phyloP scores from a whole-genome alignment of 2,329 filamentous ascomycete genomes.

The Orbilia ellipsospora region DNA sequence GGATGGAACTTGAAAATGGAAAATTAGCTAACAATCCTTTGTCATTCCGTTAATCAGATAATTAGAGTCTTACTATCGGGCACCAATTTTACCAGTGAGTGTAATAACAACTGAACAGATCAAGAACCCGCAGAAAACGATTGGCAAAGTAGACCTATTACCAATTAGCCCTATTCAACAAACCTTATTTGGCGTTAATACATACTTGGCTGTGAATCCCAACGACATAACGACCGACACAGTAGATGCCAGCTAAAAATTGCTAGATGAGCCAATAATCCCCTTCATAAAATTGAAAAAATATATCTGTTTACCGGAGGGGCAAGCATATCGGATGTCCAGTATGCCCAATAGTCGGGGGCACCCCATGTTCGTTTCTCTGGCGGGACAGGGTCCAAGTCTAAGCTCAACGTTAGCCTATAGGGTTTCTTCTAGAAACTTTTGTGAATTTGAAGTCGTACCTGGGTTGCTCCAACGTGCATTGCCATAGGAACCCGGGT shows the following conservation, averaged over 20 bases:
- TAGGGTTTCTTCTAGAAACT: background rate
- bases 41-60: background rate
- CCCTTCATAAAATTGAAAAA: background rate
- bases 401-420: conserved; percentile 61
- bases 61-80: conserved; percentile 60
- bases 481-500: conserved; percentile 63
- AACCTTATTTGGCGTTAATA: background rate
- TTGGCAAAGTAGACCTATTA: conserved; percentile 63
- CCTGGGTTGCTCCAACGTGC: conserved; percentile 66
- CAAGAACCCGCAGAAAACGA: conserved; percentile 65
- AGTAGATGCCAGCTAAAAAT: conserved; percentile 39
- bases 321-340: conserved; percentile 66
- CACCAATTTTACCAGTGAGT: conserved; percentile 63
- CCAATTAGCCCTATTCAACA: conserved; percentile 17
- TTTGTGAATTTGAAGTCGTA: conserved; percentile 57
- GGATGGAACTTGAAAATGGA: conserved; percentile 30
- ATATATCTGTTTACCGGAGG: conserved; percentile 60
- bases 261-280: no score
- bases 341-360: conserved; percentile 67
- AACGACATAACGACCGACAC: conserved; percentile 62
- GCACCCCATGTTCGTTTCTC: conserved; percentile 67
- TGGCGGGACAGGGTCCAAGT: conserved; percentile 60
- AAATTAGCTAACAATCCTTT: conserved; percentile 5
- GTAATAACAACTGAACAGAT: conserved; percentile 66
- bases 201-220: conserved; percentile 65